phyloP scores from a whole-genome alignment of 495 filamentous ascomycete species.

The Lasiosphaeria miniovina region DNA sequence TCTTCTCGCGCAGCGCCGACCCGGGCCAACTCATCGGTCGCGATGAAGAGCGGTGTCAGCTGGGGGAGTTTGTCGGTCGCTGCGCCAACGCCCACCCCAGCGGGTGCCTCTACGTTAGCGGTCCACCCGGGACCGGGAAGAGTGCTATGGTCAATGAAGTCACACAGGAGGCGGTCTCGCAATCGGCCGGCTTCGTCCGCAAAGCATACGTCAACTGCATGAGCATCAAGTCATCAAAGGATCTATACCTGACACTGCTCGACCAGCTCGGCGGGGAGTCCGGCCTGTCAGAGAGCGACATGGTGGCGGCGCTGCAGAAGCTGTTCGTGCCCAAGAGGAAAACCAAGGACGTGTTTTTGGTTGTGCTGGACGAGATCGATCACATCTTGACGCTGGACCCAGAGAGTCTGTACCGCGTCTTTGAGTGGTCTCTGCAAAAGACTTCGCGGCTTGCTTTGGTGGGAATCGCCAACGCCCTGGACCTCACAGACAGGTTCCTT shows the following conservation, averaged over 20 bases:
- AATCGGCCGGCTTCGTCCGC: slow-evolving; percentile 48
- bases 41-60: slow-evolving; percentile 70
- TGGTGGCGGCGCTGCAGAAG: slow-evolving; percentile 57
- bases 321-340: slow-evolving; percentile 64
- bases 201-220: slow-evolving; percentile 90
- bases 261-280: slow-evolving; percentile 44
- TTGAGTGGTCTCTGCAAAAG: slow-evolving; percentile 84
- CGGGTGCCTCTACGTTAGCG: slow-evolving; percentile 93
- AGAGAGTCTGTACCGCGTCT: slow-evolving; percentile 82
- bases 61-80: slow-evolving; percentile 65
- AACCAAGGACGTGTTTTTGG: slow-evolving; percentile 58
- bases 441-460: slow-evolving; percentile 77
- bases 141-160: slow-evolving; percentile 87
- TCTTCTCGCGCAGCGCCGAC: slow-evolving; percentile 76
- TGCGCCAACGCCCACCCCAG: slow-evolving; percentile 58
- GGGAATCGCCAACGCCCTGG: slow-evolving; percentile 94
- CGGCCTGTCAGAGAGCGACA: slow-evolving; percentile 48
- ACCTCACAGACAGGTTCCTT: slow-evolving; percentile 91
- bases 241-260: slow-evolving; percentile 74
- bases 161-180: slow-evolving; percentile 52
- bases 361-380: slow-evolving; percentile 93
- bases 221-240: slow-evolving; percentile 80
- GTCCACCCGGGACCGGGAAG: slow-evolving; percentile 94
- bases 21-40: slow-evolving; percentile 78
- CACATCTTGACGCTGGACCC: slow-evolving; percentile 83